Evolutionary conservation across 805 yeast species (phyloP), one percentile per base, ranked within the genome.

Genomic region (Candida anglica): DNA sequence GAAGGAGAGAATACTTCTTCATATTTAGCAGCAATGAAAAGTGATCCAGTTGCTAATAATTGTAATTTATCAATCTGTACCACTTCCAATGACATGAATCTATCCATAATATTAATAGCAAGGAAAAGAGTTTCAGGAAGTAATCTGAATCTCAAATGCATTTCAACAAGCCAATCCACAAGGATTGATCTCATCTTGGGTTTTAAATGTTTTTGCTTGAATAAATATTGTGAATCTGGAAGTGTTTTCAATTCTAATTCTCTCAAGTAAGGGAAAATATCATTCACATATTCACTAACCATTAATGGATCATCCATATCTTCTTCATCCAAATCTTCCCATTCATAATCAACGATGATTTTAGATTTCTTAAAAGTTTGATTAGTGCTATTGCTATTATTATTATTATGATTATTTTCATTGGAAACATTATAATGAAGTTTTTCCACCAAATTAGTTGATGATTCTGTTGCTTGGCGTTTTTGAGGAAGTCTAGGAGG

Each of bases 141-240:
- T 42, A 89, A 71, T 44, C 89, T 73, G 60, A 88, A 88, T 54
- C 86, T 74, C 45, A 79, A 68, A 63, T 87, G 96, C 55, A 88
- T 89, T 53, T 86, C 94, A 8, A 86, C 86, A 45, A 88, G 69
- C 97, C 97, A 88, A 60, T 89, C 96, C n/a, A 88, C 86, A 38
- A 88, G 64, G 33, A 88, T 84, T 6, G 87, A 80, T 45, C 97
- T 74, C 84, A 85, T 83, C 41, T 78, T 75, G 37, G 96, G 95
- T 48, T 82, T 77, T 46, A 86, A 59, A 39, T 78, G 77, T 32
- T 74, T 71, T 54, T 81, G 85, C 58, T 77, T 71, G 41, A 63
- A 68, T 23, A 85, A 59, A 53, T 85, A 86, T 43, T 77, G 73
- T n/a, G 82, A 59, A 43, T 76, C 81, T 2, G 88, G 95, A 50